Base-by-base conservation (phyloP, 257 asterid species). In the Perilla frutescens region DNA sequence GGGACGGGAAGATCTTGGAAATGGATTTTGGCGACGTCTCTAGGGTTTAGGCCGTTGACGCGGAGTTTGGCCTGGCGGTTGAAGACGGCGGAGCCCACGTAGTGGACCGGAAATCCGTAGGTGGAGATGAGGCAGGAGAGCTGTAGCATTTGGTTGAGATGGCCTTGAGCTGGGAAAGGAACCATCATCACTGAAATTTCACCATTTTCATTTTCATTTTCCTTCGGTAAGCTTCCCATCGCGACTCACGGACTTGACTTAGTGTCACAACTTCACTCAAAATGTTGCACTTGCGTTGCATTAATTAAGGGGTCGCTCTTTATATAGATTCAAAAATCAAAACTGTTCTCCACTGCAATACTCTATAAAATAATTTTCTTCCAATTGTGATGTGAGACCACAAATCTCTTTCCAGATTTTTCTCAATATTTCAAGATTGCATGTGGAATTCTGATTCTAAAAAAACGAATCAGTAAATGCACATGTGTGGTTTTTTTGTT, bases 61-160 rank as follows among this genome's bases (percentile, higher is more conserved):
- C 88, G 88, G 62, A 29, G 7, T 44, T 36, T 60, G 58, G 84
- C 88, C 36, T 84, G 88, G 66, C 82, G 82, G 84, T 72, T 84
- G 79, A 81, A 83, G 75, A 79, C 32, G 72, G 82, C 61, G 26
- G 84, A 66, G 74, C 79, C 72, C 9, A 56, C 77, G 56, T 76
- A 84, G 73, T 81, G 76, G 59, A 81, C 84, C 14, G 82, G 82
- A 15, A 84, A 1, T 2, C 45, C 71, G 58, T 65, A 58, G 29
- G 77, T 67, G 77, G 86, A 75, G 41, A 82, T 43, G 26, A 53
- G 74, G 77, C 83, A 75, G 13, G 85, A 74, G 70, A 81, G 80
- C 56, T 81, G 85, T 36, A 81, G 71, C 71, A 81, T 76, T 13
- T 77, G 82, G 59, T 81, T 81, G 44, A 81, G 85, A 48, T 81